Evolutionary conservation across 805 yeast genomes (phyloP).

Genomic region (Saccharomycopsis vini): DNA sequence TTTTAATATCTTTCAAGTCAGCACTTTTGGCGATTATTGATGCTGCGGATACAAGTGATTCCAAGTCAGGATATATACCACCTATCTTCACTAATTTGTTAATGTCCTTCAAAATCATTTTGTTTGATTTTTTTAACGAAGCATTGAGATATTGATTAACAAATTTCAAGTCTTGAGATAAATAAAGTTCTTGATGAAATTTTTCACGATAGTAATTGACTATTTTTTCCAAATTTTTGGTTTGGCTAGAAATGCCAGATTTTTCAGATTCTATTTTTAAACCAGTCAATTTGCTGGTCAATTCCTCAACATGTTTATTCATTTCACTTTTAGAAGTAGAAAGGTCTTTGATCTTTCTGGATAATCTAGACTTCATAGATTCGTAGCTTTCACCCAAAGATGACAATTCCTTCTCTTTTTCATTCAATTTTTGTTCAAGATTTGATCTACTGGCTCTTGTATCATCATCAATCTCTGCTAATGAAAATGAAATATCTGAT

Average conservation of each 20-base stretch:
- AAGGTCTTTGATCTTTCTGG: conserved; percentile 15
- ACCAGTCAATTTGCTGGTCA: neutral
- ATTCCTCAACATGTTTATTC: neutral
- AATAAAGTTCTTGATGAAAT: conserved; percentile 16
- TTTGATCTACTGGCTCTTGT: neutral
- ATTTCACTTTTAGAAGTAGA: conserved; percentile 14
- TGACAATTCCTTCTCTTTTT: conserved; percentile 9
- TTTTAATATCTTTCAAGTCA: no score
- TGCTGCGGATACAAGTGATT: neutral
- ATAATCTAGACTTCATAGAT: conserved; percentile 6
- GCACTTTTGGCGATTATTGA: no score
- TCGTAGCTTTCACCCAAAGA: conserved; percentile 9
- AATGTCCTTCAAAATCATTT: conserved; percentile 24
- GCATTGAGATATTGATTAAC: conserved; percentile 25
- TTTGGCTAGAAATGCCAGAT: neutral
- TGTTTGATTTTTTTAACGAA: conserved; percentile 24
- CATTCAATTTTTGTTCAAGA: conserved; percentile 1
- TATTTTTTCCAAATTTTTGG: neutral
- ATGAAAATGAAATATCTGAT: neutral
- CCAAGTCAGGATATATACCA: neutral
- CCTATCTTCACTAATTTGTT: conserved; percentile 24
- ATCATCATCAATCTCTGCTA: conserved; percentile 19
- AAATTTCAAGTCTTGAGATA: conserved; percentile 24
- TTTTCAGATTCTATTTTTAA: neutral
- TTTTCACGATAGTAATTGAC: conserved; percentile 15